Conservation (phyloP, 2,329 filamentous ascomycete species). For the Colletotrichum sp. region DNA sequence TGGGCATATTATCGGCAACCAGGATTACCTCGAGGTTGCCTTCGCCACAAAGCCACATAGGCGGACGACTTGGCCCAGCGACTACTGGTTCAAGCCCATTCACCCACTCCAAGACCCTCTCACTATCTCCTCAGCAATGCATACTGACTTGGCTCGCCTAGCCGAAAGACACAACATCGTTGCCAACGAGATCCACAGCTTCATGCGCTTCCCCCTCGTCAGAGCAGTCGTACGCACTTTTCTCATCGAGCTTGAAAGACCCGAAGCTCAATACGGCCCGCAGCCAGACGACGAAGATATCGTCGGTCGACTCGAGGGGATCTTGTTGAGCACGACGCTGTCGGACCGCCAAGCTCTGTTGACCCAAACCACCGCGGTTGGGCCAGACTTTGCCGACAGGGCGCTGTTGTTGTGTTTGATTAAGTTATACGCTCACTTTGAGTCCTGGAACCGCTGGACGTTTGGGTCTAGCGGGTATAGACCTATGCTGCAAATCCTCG, state of each 20-base stretch:
- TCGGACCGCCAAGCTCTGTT: background rate
- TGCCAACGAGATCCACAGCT: conserved; percentile 9
- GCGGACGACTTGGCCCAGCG: background rate
- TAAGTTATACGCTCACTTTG: conserved; percentile 1
- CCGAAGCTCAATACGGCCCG: background rate
- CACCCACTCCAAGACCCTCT: background rate
- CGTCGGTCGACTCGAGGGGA: background rate
- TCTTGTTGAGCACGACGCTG: background rate
- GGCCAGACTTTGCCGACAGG: background rate
- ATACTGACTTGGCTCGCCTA: conserved; percentile 1
- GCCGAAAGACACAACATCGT: background rate
- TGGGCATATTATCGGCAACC: background rate
- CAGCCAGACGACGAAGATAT: background rate
- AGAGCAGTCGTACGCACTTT: conserved; percentile 1
- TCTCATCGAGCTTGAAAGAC: conserved; percentile 16
- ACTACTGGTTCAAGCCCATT: background rate
- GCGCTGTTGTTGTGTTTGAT: conserved; percentile 1
- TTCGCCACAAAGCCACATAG: background rate
- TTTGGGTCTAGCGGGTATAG: background rate
- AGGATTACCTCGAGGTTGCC: background rate
- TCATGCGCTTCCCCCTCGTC: conserved; percentile 11
- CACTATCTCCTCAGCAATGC: background rate
- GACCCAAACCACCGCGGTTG: background rate
- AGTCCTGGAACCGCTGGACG: background rate
- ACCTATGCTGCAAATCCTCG: background rate